Percentiles rank a stretch among this genome's conserved stretches.
Evolutionary conservation across 192 early-diverging fungal genomes (phyloP).

Genomic region (Obelidium mucronatum): DNA sequence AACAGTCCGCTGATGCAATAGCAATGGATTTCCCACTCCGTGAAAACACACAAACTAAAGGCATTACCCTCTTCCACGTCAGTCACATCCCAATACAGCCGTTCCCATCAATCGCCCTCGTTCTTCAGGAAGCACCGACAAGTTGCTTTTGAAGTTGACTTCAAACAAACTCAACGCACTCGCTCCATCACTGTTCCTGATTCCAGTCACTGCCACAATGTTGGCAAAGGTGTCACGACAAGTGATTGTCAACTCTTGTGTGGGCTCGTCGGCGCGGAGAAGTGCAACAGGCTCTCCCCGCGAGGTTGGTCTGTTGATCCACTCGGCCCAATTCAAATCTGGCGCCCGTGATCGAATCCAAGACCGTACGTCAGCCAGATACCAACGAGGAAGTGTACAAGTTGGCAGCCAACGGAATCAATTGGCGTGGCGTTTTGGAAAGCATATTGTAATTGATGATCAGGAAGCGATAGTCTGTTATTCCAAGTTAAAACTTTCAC

Average conservation of each 20-base stretch:
- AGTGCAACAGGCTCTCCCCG: slow-evolving; percentile 38
- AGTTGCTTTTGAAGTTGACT: not conserved
- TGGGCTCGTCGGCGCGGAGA: slow-evolving; percentile 4
- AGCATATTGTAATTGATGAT: slow-evolving; percentile 28
- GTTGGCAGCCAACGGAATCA: slow-evolving; percentile 38
- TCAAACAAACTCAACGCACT: slow-evolving; percentile 2
- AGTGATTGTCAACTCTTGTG: slow-evolving; percentile 30
- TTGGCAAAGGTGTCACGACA: slow-evolving; percentile 37
- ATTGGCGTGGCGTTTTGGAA: slow-evolving; percentile 17
- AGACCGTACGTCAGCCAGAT: slow-evolving; percentile 32
- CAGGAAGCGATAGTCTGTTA: slow-evolving; percentile 40
- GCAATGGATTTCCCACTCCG: slow-evolving; percentile 21
- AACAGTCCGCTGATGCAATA: slow-evolving; percentile 29
- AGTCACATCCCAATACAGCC: not conserved
- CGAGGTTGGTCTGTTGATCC: slow-evolving; percentile 38
- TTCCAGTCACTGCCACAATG: slow-evolving; percentile 29
- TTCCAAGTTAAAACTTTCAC: not conserved
- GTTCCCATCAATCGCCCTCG: not conserved
- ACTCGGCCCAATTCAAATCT: slow-evolving; percentile 39
- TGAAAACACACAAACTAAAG: slow-evolving; percentile 36
- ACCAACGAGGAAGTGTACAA: slow-evolving; percentile 34
- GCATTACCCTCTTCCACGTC: slow-evolving; percentile 28
- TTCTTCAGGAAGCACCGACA: slow-evolving; percentile 11
- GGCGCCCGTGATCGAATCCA: slow-evolving; percentile 35
- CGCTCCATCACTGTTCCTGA: slow-evolving; percentile 20